Base-by-base conservation (phyloP, 345 rosid genomes). In the Balakata baccata region DNA sequence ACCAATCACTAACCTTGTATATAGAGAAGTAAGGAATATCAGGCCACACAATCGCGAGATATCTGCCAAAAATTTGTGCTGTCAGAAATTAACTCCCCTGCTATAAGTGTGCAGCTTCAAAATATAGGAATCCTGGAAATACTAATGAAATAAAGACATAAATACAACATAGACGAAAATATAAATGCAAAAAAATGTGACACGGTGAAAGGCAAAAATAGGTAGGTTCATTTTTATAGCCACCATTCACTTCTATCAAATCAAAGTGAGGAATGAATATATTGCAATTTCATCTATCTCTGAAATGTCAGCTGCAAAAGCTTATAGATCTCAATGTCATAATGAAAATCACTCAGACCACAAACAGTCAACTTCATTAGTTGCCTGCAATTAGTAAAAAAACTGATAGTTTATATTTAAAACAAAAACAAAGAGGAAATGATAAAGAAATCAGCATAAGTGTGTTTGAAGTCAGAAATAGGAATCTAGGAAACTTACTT, bases 1-100 rank as follows among this genome's bases (percentile, higher is more conserved):
- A 85, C 99, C 99, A 95, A 77, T 92, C 98, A 71, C 94, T 89
- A 66, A 91, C 96, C 81, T 91, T 95, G 90, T 91, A 95, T 81
- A 95, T 79, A 68, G 97, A 88, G 86, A 95, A 95, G 85, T 92
- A 87, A 22, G 96, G 91, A 68, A 95, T 86, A 86, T 95, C 98
- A 9, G 99, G 99, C 99, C 99, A 95, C 75, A 95, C 94, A 78
- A 95, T 82, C 49, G 94, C 92, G 47, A 95, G 90, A 84, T 91
- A 92, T 89, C 99, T 95, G 93, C 85, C 77, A 68, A 75, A 78
- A 68, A 57, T 77, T 72, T 68, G 56, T 69, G 65, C n/a, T 13
- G 50, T 69, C 59, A 77, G 75, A 71, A 69, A 60, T 34, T 8
- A 70, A 64, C 58, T 67, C 58, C 23, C 2, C 11, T 12, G 34